Base-by-base conservation (phyloP, 495 filamentous ascomycete species). In the Darksidea phi region DNA sequence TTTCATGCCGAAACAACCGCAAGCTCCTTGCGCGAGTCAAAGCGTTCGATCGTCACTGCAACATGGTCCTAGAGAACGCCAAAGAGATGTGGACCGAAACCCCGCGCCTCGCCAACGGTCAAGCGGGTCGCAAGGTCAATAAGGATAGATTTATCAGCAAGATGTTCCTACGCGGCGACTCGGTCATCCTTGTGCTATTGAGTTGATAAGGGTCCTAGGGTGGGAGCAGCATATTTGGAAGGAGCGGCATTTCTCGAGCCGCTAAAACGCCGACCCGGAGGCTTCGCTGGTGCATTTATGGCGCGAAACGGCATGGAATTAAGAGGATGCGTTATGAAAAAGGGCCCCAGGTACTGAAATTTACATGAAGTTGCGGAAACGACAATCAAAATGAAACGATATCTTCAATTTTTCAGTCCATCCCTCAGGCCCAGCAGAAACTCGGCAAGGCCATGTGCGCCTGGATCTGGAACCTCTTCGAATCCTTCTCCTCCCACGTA, bases 71-170 rank as follows among this genome's bases (percentile, higher is more conserved):
- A 34, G 91, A 96, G 82, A 95, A 95, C 67, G 90, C 93, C 36
- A 98, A 97, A 80, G 94, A 98, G 80, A 97, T 98, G 91, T 98
- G 94, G 94, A 96, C 91, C 5, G 94, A 98, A 78, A 91, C 86
- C 54, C 92, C 94, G 36, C 84, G 89, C 64, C 73, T 82, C 23
- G 78, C 82, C 13, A 82, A 79, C 41, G 90, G 90, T 24, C 88
- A 89, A 78, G 92, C 91, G 77, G 90, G 93, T 53, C 84, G 87
- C 73, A 88, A 90, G 32, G 88, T 96, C 37, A 97, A 98, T 77
- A 97, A 97, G 83, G 94, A 98, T 75, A 81, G 95, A 28, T 98
- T 97, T 76, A 91, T 97, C 69, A 95, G 90, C 81, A 98, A 98
- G 80, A 91, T 98, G 94, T 97, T 97, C 73, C 77, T 97, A 57